Evolutionary conservation across 306 rosid species (phyloP), one percentile per base, ranked within the genome.

Genomic region (Echinosophora koreensis): DNA sequence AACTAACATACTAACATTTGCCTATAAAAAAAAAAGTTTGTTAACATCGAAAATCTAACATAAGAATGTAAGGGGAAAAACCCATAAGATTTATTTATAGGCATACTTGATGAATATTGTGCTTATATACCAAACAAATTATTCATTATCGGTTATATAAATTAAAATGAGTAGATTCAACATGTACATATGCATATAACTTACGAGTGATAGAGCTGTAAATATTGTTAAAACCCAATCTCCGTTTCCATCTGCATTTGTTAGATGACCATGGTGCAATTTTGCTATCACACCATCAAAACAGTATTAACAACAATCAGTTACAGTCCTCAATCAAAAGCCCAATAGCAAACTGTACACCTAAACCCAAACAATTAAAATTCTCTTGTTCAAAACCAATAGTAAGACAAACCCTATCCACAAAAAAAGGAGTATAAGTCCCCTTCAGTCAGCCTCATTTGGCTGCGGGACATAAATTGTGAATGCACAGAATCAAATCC

Each of bases 171-270:
- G 65, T 66, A 78, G 52, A 61, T 8, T 15, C 30, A 32, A 67
- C 39, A 55, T 49, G 30, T 5, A n/a, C 66, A 55, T 7, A 44
- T 13, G 18, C 30, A 75, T 49, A 79, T 52, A 55, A 83, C 98
- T 86, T 90, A 94, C 98, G 71, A 90, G 96, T 82, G 96, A 88
- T 52, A 95, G 74, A 38, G 98, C 97, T 6, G 97, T 79, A 79
- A 92, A 92, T 77, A 92, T 90, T 14, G 93, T 95, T 41, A 95
- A 80, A 71, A 89, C 98, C 98, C 97, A 95, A 82, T 95, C 98
- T 83, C 97, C 98, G 39, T 95, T 95, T 69, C 98, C 98, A 84
- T 92, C 98, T 5, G 97, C 98, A 71, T 92, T 90, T 73, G 93
- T 61, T 78, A 95, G 88, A 84, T 87, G 82, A 38, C 98, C 98